Conservation (phyloP, 2,329 filamentous ascomycete genomes). For the Diaporthe citrichinensis region DNA sequence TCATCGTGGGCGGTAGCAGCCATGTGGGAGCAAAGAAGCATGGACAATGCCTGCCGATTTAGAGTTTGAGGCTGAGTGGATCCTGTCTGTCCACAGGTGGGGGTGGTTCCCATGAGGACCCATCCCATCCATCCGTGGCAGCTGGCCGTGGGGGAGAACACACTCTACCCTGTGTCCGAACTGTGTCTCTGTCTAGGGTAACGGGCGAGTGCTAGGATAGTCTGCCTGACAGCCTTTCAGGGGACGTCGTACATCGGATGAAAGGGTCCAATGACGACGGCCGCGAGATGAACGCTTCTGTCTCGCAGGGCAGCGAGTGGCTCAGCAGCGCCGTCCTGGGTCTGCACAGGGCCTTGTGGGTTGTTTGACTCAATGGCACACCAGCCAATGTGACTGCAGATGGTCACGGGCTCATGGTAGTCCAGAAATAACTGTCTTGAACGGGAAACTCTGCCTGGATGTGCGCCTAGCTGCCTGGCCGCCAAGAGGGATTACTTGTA, state of each 20-base stretch:
- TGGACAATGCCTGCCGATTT: conserved; percentile 17
- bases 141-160: background rate
- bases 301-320: conserved; percentile 1
- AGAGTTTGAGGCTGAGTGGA: conserved; percentile 31
- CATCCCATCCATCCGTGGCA: background rate
- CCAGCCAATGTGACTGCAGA: conserved; percentile 4
- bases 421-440: background rate
- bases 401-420: background rate
- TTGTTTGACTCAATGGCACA: conserved; percentile 18
- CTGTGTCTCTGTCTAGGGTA: background rate
- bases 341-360: background rate
- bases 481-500: background rate
- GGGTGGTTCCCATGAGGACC: background rate
- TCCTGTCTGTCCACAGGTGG: conserved; percentile 2
- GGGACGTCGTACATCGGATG: conserved; percentile 18
- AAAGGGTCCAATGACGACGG: conserved; percentile 1
- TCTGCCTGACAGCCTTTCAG: conserved; percentile 16
- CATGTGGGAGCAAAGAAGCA: background rate
- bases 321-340: background rate
- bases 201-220: background rate
- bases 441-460: background rate
- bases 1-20: conserved; percentile 2
- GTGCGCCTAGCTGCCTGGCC: background rate
- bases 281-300: background rate
- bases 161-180: background rate